Percentiles rank a stretch among this genome's conserved stretches.
phyloP scores from a whole-genome alignment of 1,284 basidiomycete genomes.

The Papiliotrema flavescens region DNA sequence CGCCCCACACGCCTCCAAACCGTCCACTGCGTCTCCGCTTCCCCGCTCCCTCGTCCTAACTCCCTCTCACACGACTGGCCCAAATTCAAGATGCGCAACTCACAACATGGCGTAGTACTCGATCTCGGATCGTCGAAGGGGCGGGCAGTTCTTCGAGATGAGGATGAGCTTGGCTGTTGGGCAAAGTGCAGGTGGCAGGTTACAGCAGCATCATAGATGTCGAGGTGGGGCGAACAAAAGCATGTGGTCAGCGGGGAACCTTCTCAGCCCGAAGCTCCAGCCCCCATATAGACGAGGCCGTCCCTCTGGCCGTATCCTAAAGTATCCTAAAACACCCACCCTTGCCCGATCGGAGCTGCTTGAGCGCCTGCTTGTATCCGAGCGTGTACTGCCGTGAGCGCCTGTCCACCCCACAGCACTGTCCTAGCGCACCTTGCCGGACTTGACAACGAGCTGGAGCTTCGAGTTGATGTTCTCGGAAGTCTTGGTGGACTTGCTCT shows the following conservation, averaged over 20 bases:
- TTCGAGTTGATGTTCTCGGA: constrained; percentile 93
- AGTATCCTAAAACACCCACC: constrained; percentile 65
- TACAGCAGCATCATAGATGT: neutral
- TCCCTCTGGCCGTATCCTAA: too few species aligned
- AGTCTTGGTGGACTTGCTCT: constrained; percentile 86
- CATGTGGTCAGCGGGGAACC: constrained; percentile 68
- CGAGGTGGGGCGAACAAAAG: constrained; percentile 7
- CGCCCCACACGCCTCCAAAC: too few species aligned
- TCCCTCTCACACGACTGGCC: neutral
- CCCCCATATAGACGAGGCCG: constrained; percentile 56
- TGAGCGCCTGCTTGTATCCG: constrained; percentile 95
- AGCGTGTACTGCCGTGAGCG: constrained; percentile 63
- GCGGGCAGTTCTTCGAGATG: constrained; percentile 98
- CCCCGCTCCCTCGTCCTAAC: neutral
- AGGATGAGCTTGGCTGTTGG: constrained; percentile 89
- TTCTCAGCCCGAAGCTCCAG: constrained; percentile 95
- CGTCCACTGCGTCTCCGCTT: too few species aligned
- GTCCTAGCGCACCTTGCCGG: constrained; percentile 49
- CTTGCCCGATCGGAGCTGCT: constrained; percentile 98
- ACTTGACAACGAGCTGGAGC: constrained; percentile 98
- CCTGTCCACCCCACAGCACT: neutral
- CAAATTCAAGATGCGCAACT: constrained; percentile 13
- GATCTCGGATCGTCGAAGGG: constrained; percentile 97
- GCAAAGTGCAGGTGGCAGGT: neutral
- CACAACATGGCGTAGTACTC: constrained; percentile 99